These are phyloP conservation scores for Penicillium bialowiezense DNA, from an alignment of 495 filamentous ascomycete genomes.

Conservation along the genomic window DNA sequence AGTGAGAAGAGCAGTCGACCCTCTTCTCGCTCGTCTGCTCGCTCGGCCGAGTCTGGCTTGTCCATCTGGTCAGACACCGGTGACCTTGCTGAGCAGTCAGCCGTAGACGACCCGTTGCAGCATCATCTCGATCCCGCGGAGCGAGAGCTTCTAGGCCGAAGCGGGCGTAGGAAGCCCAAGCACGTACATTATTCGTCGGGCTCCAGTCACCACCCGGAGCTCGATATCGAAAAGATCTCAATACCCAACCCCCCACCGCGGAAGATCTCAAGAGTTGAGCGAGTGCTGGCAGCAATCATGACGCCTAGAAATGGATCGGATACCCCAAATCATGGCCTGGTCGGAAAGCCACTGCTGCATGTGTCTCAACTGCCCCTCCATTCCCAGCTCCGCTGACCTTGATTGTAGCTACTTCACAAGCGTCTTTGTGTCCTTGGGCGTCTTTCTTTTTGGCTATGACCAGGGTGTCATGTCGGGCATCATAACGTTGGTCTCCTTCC, in stretches of 20 bases:
- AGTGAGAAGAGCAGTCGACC: slow-evolving; percentile 51
- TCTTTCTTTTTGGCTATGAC: slow-evolving; percentile 98
- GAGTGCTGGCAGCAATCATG: slow-evolving; percentile 78
- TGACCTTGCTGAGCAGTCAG: slow-evolving; percentile 87
- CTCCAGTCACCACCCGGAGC: slow-evolving; percentile 40
- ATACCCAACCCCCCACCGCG: slow-evolving; percentile 69
- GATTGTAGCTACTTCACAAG: slow-evolving; percentile 84
- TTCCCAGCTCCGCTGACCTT: background rate
- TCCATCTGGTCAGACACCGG: slow-evolving; percentile 90
- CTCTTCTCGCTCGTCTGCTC: slow-evolving; percentile 54
- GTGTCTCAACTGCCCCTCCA: slow-evolving; percentile 41
- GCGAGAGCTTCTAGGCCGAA: slow-evolving; percentile 44
- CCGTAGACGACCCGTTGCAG: slow-evolving; percentile 75
- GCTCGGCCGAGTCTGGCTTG: slow-evolving; percentile 67
- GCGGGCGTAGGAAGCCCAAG: slow-evolving; percentile 38
- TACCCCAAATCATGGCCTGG: slow-evolving; percentile 78
- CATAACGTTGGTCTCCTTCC: slow-evolving; percentile 71
- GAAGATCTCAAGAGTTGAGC: slow-evolving; percentile 60
- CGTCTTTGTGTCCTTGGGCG: slow-evolving; percentile 95
- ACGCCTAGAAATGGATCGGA: slow-evolving; percentile 64
- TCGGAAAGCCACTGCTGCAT: slow-evolving; percentile 91
- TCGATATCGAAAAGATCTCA: slow-evolving; percentile 77
- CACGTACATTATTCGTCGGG: slow-evolving; percentile 50
- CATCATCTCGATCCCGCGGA: slow-evolving; percentile 62
- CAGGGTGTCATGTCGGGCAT: slow-evolving; percentile 99